A percentile compares a stretch with the other conserved stretches of the same genome.
These are phyloP conservation scores for Saccharomycopsis selenospora DNA, from an alignment of 805 yeast genomes.

Conservation along the genomic window DNA sequence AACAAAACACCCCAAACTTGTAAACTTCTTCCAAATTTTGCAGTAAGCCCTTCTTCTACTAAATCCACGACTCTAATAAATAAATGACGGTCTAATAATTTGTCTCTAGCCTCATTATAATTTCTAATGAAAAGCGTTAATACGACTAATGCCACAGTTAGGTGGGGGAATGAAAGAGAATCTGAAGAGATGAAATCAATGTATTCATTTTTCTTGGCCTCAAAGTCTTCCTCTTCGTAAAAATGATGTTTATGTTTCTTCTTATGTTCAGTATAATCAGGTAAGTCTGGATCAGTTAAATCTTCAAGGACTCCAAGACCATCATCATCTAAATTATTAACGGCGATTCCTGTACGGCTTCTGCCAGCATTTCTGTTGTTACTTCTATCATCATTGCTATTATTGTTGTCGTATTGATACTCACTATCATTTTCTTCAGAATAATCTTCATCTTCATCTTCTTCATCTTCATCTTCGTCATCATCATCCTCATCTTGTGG, in stretches of 20 bases:
- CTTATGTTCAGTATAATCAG: too few relatives aligned
- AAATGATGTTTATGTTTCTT: slow-evolving; percentile 26
- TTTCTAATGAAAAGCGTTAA: slow-evolving; percentile 78
- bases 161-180: slow-evolving; percentile 37
- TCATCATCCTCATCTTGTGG: slow-evolving; percentile 2
- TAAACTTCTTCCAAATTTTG: slow-evolving; percentile 31
- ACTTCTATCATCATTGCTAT: too few relatives aligned
- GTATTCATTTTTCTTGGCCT: slow-evolving; percentile 12
- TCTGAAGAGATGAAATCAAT: slow-evolving; percentile 15
- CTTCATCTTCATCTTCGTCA: slow-evolving; percentile 4
- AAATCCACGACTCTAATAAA: slow-evolving; percentile 30
- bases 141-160: slow-evolving; percentile 93
- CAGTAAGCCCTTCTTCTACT: slow-evolving; percentile 9
- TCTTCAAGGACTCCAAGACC: neutral
- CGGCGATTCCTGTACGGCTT: too few relatives aligned
- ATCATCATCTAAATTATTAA: slow-evolving; percentile 1
- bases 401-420: too few relatives aligned
- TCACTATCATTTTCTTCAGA: too few relatives aligned
- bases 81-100: slow-evolving; percentile 69
- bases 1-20: slow-evolving; percentile 90
- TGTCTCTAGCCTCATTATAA: slow-evolving; percentile 69
- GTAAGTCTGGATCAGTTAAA: neutral
- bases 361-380: too few relatives aligned
- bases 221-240: slow-evolving; percentile 31
- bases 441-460: neutral